These are phyloP conservation scores for Coccomyxa sp. DNA, from an alignment of 139 green algal genomes.

Conservation along the genomic window DNA sequence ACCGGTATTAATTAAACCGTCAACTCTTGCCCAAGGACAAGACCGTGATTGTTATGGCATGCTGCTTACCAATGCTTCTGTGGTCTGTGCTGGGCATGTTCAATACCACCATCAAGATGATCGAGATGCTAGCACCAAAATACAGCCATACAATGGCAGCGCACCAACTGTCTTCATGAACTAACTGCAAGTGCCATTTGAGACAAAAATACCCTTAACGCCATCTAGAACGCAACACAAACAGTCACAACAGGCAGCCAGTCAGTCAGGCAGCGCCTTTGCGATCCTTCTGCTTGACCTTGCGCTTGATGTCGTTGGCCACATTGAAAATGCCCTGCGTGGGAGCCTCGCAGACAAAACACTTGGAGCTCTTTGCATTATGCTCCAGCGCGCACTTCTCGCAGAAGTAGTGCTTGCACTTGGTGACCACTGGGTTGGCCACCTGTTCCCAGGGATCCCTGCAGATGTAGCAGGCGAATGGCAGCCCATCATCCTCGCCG, in stretches of 20 bases:
- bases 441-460: constrained; percentile 73
- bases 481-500: constrained; percentile 83
- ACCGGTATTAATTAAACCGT: too few relatives aligned
- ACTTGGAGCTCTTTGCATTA: constrained; percentile 80
- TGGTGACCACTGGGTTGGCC: constrained; percentile 84
- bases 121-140: too few relatives aligned
- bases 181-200: too few relatives aligned
- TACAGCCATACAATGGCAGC: too few relatives aligned
- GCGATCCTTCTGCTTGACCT: constrained; percentile 33
- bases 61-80: too few relatives aligned
- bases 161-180: too few relatives aligned
- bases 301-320: constrained; percentile 86
- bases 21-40: too few relatives aligned
- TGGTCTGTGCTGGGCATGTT: too few relatives aligned
- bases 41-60: too few relatives aligned
- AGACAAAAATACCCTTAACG: too few relatives aligned
- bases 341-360: constrained; percentile 80
- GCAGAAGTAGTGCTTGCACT: constrained; percentile 98
- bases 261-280: not conserved
- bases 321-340: constrained; percentile 97
- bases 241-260: not conserved
- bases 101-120: too few relatives aligned
- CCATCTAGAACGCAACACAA: too few relatives aligned
- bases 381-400: constrained; percentile 93
- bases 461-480: constrained; percentile 95